phyloP scores from a whole-genome alignment of 805 yeast species.

The Ogataea naganishii region DNA sequence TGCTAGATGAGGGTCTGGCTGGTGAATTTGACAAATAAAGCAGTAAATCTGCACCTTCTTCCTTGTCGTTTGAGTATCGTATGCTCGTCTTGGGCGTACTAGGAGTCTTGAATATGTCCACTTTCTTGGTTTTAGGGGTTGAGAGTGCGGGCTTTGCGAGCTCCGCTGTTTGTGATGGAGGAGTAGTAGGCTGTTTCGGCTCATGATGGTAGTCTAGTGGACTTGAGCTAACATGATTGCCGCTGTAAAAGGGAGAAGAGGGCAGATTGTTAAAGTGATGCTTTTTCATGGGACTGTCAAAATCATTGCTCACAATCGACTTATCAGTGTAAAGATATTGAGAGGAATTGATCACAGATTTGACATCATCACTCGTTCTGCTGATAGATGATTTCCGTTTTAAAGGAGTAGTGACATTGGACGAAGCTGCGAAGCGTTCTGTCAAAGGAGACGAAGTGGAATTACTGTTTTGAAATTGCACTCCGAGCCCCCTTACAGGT shows the following conservation, averaged over 20 bases:
- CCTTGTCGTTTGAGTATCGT: slow-evolving; percentile 17
- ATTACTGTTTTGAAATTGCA: no score
- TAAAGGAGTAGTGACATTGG: no score
- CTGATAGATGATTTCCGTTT: no score
- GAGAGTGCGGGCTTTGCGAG: background rate
- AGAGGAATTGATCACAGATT: slow-evolving; percentile 1
- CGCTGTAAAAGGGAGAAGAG: slow-evolving; percentile 9
- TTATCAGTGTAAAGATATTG: slow-evolving; percentile 1
- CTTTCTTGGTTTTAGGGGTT: background rate
- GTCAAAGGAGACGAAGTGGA: no score
- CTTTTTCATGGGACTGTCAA: slow-evolving; percentile 9
- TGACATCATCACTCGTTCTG: slow-evolving; percentile 1
- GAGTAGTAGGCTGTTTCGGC: background rate
- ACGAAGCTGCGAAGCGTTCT: no score
- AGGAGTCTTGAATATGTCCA: slow-evolving; percentile 24
- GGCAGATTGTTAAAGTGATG: slow-evolving; percentile 5
- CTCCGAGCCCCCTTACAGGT: no score
- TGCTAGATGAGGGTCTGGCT: slow-evolving; percentile 14
- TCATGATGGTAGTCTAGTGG: background rate
- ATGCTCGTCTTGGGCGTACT: slow-evolving; percentile 11
- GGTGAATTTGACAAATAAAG: slow-evolving; percentile 83
- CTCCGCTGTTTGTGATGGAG: background rate
- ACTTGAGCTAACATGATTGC: background rate
- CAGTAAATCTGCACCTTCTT: slow-evolving; percentile 75
- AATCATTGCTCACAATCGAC: background rate